A percentile compares a stretch with the other conserved stretches of the same genome.
phyloP scores from a whole-genome alignment of 23 red algal genomes.

The Gracilariopsis chorda region DNA sequence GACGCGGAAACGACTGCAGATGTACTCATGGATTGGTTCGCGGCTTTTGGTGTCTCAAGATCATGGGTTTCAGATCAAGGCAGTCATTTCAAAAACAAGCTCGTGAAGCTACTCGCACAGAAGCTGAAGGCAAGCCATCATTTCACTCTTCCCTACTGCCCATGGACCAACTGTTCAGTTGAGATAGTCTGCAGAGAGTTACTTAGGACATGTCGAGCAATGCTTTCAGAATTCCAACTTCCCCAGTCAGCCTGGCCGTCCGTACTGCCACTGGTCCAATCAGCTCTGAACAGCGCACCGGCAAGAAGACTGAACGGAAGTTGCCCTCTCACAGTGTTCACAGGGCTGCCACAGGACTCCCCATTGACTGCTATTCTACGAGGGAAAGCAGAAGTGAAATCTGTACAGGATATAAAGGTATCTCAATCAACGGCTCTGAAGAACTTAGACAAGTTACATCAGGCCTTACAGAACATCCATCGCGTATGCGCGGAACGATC shows the following conservation, averaged over 20 bases:
- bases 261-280: neutral
- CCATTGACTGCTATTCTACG: neutral
- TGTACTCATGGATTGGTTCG: neutral
- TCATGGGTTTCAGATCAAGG: constrained; percentile 3
- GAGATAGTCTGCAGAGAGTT: neutral
- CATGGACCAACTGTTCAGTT: neutral
- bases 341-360: neutral
- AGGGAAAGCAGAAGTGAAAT: neutral
- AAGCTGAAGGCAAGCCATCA: neutral
- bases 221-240: neutral
- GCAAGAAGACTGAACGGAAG: neutral
- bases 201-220: neutral
- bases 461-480: too few species aligned
- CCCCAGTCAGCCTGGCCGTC: neutral
- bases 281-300: neutral
- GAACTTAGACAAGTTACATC: too few species aligned
- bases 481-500: too few species aligned
- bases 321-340: neutral
- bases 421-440: too few species aligned
- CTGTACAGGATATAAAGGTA: too few species aligned
- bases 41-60: neutral
- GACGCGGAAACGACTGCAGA: neutral
- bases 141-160: neutral
- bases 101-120: neutral
- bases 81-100: constrained; percentile 26